A percentile compares a stretch with the other conserved stretches of the same genome.
phyloP scores from a whole-genome alignment of 495 filamentous ascomycete genomes.

The Pseudotulostoma volvatum region DNA sequence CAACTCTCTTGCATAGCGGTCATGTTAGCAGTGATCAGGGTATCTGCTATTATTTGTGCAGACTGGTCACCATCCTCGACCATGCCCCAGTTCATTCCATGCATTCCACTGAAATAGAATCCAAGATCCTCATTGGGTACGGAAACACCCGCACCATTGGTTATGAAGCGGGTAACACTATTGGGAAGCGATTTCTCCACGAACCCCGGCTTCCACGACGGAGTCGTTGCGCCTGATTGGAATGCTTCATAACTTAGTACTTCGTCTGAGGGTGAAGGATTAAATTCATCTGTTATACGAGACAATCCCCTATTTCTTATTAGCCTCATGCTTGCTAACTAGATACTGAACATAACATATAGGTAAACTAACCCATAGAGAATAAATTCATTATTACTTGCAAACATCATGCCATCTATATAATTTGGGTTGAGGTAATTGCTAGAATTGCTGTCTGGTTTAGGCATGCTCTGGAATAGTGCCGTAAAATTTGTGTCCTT shows the following conservation, averaged over 20 bases:
- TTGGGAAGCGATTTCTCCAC: conserved; percentile 15
- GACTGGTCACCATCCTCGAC: conserved; percentile 21
- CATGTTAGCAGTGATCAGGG: conserved; percentile 40
- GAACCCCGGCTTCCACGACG: conserved; percentile 20
- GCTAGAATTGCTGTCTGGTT: conserved; percentile 20
- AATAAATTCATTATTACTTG: conserved; percentile 39
- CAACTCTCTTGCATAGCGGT: conserved; percentile 24
- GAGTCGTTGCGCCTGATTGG: conserved; percentile 19
- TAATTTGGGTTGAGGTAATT: conserved; percentile 38
- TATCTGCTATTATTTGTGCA: conserved; percentile 21
- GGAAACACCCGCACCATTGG: conserved; percentile 38
- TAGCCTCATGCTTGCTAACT: conserved; percentile 3
- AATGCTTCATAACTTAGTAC: conserved; percentile 31
- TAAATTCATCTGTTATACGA: conserved; percentile 6
- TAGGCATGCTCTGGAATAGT: conserved; percentile 25
- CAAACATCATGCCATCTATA: conserved; percentile 39
- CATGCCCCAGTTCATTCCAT: conserved; percentile 17
- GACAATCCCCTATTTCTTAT: conserved; percentile 6
- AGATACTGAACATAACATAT: conserved; percentile 17
- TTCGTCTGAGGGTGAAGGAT: conserved; percentile 15
- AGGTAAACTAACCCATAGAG: conserved; percentile 22
- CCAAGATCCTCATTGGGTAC: conserved; percentile 47
- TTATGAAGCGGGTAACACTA: conserved; percentile 36
- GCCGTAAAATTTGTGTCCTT: conserved; percentile 17
- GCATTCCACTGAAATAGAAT: conserved; percentile 45